These are phyloP conservation scores for Phyllosticta capitalensis DNA, from an alignment of 2,329 filamentous ascomycete species.

Conservation along the genomic window DNA sequence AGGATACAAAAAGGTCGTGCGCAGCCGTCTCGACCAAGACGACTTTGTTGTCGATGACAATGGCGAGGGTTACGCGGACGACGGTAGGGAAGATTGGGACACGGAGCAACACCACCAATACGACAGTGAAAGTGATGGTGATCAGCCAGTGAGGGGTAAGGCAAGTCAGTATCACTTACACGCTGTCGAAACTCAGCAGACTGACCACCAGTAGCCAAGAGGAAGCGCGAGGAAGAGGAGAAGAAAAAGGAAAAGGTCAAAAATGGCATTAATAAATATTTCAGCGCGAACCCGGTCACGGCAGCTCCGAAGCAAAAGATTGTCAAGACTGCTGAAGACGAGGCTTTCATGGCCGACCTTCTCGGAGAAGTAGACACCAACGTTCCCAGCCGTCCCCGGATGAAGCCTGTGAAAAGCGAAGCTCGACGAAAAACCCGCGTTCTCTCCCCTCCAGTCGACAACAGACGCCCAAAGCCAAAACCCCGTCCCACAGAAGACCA, in stretches of 20 bases:
- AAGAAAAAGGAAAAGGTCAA: constrained; percentile 80
- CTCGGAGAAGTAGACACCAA: constrained; percentile 84
- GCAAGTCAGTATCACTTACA: constrained; percentile 32
- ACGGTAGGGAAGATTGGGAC: constrained; percentile 64
- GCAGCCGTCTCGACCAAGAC: constrained; percentile 79
- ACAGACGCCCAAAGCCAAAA: constrained; percentile 28
- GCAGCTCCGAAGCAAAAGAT: constrained; percentile 73
- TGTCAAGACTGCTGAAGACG: constrained; percentile 75
- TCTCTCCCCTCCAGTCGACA: constrained; percentile 60
- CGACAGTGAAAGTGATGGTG: constrained; percentile 65
- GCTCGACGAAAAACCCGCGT: constrained; percentile 71
- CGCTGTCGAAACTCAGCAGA: neutral
- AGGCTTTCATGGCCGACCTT: constrained; percentile 74
- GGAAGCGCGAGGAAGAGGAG: constrained; percentile 78
- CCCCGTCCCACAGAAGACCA: constrained; percentile 29
- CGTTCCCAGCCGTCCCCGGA: constrained; percentile 45
- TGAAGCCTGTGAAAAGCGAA: constrained; percentile 61
- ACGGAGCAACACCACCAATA: constrained; percentile 56
- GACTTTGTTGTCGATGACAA: constrained; percentile 99
- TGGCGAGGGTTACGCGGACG: constrained; percentile 91
- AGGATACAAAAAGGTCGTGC: constrained; percentile 85
- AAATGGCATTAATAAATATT: constrained; percentile 89
- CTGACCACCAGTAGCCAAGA: constrained; percentile 52
- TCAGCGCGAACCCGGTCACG: constrained; percentile 61
- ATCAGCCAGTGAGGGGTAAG: constrained; percentile 49